Evolutionary conservation across 306 rosid species (phyloP), one percentile per base, ranked within the genome.

Genomic region (Quercus berberidifolia): DNA sequence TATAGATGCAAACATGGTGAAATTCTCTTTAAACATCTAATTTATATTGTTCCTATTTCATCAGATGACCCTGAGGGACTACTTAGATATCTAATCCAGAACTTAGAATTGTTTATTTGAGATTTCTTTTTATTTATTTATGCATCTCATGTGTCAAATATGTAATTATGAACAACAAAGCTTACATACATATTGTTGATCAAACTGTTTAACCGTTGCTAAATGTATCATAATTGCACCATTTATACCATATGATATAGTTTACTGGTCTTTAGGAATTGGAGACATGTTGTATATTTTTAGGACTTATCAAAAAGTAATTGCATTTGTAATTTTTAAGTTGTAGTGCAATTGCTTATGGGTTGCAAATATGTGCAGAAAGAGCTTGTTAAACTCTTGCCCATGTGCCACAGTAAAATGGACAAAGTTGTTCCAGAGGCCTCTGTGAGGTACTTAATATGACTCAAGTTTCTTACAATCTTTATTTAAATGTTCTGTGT

Each of bases 341-440:
- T 23, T 15, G 56, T 35, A 51, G 26, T 79, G 80, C 71, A 57
- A 74, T 69, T 69, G 55, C 78, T 76, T 62, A 60, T 59, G 72
- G 17, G 69, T 68, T 70, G 83, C 77, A 82, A 78, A 69, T 81
- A 23, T 73, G 28, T 87, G 91, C 93, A 94, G 97, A 90, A 77
- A 72, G 84, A 86, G 80, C 86, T 77, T 71, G 89, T 92, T 76
- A 83, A 86, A 76, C 92, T 92, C 79, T 79, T 86, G 85, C 86
- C 86, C 78, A 85, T 78, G 76, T 92, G 99, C 86, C 97, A 94
- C 82, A 92, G 97, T 87, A 85, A 87, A 90, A 90, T 94, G 95
- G 90, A 83, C 54, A 86, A 88, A 81, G 89, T 88, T 84, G 84
- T 94, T 85, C 87, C 92, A 46, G 83, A 35, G 71, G 71, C 86